Percentiles rank a stretch among this genome's conserved stretches.
Evolutionary conservation across 257 asterid genomes (phyloP).

Genomic region (Gentiana macrophylla): DNA sequence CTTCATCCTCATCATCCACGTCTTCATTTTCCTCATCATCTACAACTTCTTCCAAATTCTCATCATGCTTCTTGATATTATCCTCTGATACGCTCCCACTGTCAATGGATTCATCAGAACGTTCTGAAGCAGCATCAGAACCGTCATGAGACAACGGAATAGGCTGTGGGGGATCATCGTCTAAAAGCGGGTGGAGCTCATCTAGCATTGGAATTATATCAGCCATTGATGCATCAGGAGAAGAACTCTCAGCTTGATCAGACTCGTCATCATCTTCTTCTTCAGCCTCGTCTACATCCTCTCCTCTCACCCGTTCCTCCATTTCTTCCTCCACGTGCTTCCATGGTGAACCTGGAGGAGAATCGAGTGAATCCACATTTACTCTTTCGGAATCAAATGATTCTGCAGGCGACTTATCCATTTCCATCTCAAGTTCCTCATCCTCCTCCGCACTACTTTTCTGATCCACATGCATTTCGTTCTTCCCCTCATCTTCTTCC

Average conservation of each 20-base stretch:
- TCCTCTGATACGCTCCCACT: constrained; percentile 45
- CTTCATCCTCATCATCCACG: constrained; percentile 48
- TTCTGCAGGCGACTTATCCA: constrained; percentile 52
- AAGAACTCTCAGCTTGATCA: constrained; percentile 74
- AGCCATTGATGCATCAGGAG: constrained; percentile 91
- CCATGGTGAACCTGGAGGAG: constrained; percentile 34
- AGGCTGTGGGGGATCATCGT: constrained; percentile 42
- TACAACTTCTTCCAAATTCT: constrained; percentile 18
- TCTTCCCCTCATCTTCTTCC: constrained; percentile 20
- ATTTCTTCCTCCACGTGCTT: constrained; percentile 27
- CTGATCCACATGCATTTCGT: constrained; percentile 17
- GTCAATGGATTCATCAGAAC: constrained; percentile 23
- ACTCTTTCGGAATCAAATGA: constrained; percentile 71
- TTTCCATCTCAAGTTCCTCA: constrained; percentile 39
- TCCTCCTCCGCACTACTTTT: constrained; percentile 14
- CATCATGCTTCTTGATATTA: constrained; percentile 42
- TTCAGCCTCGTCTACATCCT: constrained; percentile 26
- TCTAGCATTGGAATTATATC: constrained; percentile 89
- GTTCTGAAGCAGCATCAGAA: constrained; percentile 39
- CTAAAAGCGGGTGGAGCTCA: constrained; percentile 80
- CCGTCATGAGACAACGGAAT: constrained; percentile 26
- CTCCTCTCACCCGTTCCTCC: constrained; percentile 17
- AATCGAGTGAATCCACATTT: constrained; percentile 44
- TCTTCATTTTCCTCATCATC: constrained; percentile 55
- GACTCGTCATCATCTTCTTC: constrained; percentile 54